Evolutionary conservation across 179 eudicot genomes (phyloP).

Genomic region (Beta corolliflora): DNA sequence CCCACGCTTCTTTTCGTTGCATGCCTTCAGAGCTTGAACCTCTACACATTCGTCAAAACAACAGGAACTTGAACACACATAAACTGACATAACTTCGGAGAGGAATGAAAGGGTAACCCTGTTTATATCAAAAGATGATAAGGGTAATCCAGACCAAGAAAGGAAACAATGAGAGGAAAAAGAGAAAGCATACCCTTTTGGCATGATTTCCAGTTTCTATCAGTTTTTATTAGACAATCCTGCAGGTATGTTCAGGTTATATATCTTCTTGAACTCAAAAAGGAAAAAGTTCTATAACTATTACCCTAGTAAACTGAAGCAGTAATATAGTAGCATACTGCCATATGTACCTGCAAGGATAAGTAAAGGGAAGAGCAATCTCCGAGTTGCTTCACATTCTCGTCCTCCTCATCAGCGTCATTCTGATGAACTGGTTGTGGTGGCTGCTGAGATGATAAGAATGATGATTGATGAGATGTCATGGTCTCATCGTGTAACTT

Average conservation of each 20-base stretch:
- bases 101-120: neutral
- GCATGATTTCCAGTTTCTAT: constrained; percentile 86
- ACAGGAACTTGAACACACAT: neutral
- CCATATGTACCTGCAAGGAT: constrained; percentile 61
- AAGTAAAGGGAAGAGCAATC: constrained; percentile 77
- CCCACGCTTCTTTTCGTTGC: constrained; percentile 38
- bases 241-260: constrained; percentile 49
- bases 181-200: constrained; percentile 52
- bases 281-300: neutral
- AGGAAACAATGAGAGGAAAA: neutral
- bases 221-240: constrained; percentile 73
- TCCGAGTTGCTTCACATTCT: constrained; percentile 78
- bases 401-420: constrained; percentile 83
- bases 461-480: constrained; percentile 10
- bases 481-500: constrained; percentile 10
- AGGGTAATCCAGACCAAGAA: neutral
- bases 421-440: constrained; percentile 49
- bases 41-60: constrained; percentile 36
- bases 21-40: constrained; percentile 56
- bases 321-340: neutral
- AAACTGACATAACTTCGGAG: neutral
- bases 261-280: neutral
- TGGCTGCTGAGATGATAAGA: constrained; percentile 6
- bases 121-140: neutral
- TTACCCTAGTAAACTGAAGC: neutral